Conservation (phyloP, 345 rosid genomes). For the Cardamine occulta region DNA sequence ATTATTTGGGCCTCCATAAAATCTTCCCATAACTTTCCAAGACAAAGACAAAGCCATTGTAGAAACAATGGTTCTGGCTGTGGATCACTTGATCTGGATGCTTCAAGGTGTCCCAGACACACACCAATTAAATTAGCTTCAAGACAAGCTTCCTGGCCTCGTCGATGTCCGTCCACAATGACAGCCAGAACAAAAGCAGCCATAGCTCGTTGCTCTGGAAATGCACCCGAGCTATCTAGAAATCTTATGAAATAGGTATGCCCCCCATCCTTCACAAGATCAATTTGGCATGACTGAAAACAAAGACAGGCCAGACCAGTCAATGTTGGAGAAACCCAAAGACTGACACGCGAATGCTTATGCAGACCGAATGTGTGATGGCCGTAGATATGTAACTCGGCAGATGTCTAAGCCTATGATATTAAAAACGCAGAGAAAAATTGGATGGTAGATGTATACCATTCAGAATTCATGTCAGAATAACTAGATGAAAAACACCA, state of each 20-base stretch:
- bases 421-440: no score
- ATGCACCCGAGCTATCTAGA: slow-evolving; percentile 94
- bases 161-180: slow-evolving; percentile 94
- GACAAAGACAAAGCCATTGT: slow-evolving; percentile 98
- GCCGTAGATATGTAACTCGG: slow-evolving; percentile 3
- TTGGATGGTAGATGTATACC: neutral
- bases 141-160: slow-evolving; percentile 96
- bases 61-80: slow-evolving; percentile 87
- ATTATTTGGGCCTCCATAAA: slow-evolving; percentile 80
- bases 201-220: slow-evolving; percentile 99
- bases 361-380: slow-evolving; percentile 14
- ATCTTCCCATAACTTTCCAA: slow-evolving; percentile 99
- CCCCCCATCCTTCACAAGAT: slow-evolving; percentile 97
- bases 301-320: slow-evolving; percentile 37
- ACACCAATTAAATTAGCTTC: slow-evolving; percentile 80
- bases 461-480: slow-evolving; percentile 20
- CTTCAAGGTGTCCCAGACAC: slow-evolving; percentile 86
- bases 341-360: slow-evolving; percentile 20
- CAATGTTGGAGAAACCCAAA: slow-evolving; percentile 20
- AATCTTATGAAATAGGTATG: slow-evolving; percentile 93
- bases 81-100: slow-evolving; percentile 65
- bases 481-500: slow-evolving; percentile 14
- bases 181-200: slow-evolving; percentile 99
- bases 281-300: slow-evolving; percentile 97
- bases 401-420: slow-evolving; percentile 1